Conservation (phyloP, 192 early-diverging fungal genomes). For the Umbelopsis vinacea region DNA sequence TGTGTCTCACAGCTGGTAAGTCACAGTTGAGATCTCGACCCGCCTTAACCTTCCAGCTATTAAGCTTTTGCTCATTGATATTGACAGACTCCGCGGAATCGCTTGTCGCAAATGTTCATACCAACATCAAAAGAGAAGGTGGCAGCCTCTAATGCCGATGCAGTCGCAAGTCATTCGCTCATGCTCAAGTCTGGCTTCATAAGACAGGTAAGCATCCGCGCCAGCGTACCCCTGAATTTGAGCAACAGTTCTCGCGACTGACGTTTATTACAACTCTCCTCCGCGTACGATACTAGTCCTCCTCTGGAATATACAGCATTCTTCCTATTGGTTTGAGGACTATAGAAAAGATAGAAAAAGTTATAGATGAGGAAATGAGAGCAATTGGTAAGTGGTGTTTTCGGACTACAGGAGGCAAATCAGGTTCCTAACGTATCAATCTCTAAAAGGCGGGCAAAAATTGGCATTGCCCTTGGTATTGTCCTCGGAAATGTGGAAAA, state of each 20-base stretch:
- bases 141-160: constrained; percentile 10
- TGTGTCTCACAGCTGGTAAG: neutral
- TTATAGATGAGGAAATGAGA: constrained; percentile 85
- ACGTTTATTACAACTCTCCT: neutral
- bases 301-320: constrained; percentile 81
- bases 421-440: neutral
- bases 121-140: constrained; percentile 44
- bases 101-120: constrained; percentile 40
- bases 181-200: constrained; percentile 73
- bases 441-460: constrained; percentile 65
- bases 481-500: constrained; percentile 73
- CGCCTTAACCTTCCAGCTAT: neutral
- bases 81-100: constrained; percentile 25
- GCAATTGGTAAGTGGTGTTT: constrained; percentile 55
- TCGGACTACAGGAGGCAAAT: neutral
- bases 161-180: constrained; percentile 53
- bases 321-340: constrained; percentile 82
- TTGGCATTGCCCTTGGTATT: constrained; percentile 73
- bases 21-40: no score
- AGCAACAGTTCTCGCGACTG: neutral
- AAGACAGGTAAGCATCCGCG: constrained; percentile 60
- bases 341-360: constrained; percentile 72
- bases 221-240: no score
- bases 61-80: neutral
- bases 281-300: constrained; percentile 54